A percentile compares a stretch with the other conserved stretches of the same genome.
Evolutionary conservation across 2,329 filamentous ascomycete species (phyloP).

Genomic region (Fusarium pilosicola): DNA sequence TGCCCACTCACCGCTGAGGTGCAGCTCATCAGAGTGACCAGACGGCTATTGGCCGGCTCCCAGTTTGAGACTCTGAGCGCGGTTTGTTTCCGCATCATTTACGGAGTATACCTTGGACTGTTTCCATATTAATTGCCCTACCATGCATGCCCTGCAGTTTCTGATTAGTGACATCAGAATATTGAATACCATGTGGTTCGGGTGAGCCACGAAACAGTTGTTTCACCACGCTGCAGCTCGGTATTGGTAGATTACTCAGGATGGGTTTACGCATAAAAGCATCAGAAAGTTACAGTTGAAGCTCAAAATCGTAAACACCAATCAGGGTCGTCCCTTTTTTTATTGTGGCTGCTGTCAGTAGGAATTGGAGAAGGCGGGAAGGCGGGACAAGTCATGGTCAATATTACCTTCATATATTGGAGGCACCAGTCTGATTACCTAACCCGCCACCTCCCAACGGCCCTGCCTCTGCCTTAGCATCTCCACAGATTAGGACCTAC

Average conservation of each 20-base stretch:
- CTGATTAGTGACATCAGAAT: constrained; percentile 23
- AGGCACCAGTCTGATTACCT: constrained; percentile 17
- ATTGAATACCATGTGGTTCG: background rate
- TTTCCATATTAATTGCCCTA: constrained; percentile 26
- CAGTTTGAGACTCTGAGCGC: background rate
- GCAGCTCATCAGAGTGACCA: background rate
- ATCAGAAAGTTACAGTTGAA: background rate
- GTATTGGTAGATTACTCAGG: background rate
- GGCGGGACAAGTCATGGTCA: background rate
- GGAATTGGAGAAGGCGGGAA: constrained; percentile 11
- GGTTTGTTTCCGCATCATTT: constrained; percentile 28
- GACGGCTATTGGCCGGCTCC: constrained; percentile 13
- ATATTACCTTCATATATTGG: background rate
- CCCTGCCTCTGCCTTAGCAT: constrained; percentile 34
- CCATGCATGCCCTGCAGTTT: constrained; percentile 14
- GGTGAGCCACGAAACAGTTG: background rate
- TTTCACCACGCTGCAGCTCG: background rate
- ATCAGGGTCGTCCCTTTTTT: background rate
- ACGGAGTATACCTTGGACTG: background rate
- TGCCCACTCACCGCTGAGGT: constrained; percentile 5
- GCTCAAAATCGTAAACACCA: background rate
- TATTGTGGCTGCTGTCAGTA: constrained; percentile 14
- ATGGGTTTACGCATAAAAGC: background rate
- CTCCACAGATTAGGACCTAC: constrained; percentile 38
- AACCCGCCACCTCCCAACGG: constrained; percentile 25